Base-by-base conservation (phyloP, 2,329 filamentous ascomycete genomes). In the Albifimbria verrucaria region DNA sequence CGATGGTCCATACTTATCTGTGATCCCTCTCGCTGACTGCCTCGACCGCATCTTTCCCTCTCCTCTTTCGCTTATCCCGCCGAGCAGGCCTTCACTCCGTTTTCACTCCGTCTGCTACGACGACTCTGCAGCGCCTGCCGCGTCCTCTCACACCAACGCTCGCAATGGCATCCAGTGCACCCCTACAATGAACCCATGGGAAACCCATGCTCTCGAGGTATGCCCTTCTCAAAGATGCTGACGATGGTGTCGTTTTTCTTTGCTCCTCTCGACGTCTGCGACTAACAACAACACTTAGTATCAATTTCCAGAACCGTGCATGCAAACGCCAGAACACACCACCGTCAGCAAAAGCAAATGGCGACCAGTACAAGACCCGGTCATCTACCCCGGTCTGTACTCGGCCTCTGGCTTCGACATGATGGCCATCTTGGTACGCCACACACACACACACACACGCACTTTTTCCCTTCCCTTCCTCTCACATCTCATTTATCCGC, bases 321-420 rank as follows among this genome's bases (percentile, higher is more conserved):
- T 11, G n/a, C 45, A 52, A 59, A 52, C 23, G 10, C 36, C 50
- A 17, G 20, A 22, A n/a, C 26, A 24, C 18, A 24, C 22, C 21
- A 2, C 55, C 25, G 41, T 51, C 43, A 42, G 55, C 32, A 45
- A 55, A 21, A 56, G 51, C 26, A 59, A 57, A 24, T 65, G 68
- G 64, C 60, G 62, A 41, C 57, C 56, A 28, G 57, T 66, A 42
- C 61, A 65, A 46, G 77, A 83, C 59, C 66, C 77, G 39, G 65
- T 82, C 54, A 81, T 84, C 55, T 83, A 78, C 52, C 79, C 79
- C 0, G 80, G 79, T 7, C 65, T 85, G 1, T 85, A 85, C 57
- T 73, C 78, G 4, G 72, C 74, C 4, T 82, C 75, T 45, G 80
- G 80, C 2, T 75, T 80, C 49, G 79, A 85, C 60, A 73, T 85